Percentiles rank a stretch among this genome's conserved stretches.
These are phyloP conservation scores for Ichthyophthirius multifiliis DNA, from an alignment of 169 alveolate genomes.

Conservation along the genomic window DNA sequence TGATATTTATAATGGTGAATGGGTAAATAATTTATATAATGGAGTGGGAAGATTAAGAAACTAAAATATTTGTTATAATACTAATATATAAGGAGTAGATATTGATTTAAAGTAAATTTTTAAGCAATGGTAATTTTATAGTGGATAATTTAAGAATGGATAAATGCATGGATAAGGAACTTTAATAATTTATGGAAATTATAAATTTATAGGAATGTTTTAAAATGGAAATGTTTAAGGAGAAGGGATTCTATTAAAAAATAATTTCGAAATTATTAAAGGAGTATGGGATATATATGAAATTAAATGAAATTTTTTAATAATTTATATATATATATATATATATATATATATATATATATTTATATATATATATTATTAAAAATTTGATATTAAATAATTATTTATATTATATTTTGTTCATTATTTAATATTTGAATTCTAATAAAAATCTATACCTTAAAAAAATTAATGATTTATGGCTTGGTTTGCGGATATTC, in stretches of 20 bases:
- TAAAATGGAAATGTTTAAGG: constrained; percentile 6
- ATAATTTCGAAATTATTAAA: background rate
- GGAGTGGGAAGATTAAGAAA: background rate
- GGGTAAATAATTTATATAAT: constrained; percentile 1
- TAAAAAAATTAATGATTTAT: no score
- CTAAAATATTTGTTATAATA: background rate
- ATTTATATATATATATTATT: no score
- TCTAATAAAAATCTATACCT: no score
- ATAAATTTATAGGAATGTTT: constrained; percentile 2
- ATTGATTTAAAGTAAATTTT: background rate
- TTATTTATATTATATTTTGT: no score
- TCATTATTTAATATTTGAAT: no score
- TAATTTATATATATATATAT: no score
- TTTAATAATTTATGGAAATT: background rate
- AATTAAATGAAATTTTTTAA: no score
- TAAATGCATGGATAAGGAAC: background rate
- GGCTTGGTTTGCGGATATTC: constrained; percentile 33
- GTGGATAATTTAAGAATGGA: background rate
- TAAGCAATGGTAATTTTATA: background rate
- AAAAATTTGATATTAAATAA: no score
- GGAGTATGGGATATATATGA: no score
- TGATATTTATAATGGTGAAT: background rate
- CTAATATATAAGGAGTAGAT: background rate
- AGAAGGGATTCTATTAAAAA: background rate
- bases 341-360: no score